These are phyloP conservation scores for Aspergillus fischeri DNA, from an alignment of 2,329 filamentous ascomycete species.

Conservation along the genomic window DNA sequence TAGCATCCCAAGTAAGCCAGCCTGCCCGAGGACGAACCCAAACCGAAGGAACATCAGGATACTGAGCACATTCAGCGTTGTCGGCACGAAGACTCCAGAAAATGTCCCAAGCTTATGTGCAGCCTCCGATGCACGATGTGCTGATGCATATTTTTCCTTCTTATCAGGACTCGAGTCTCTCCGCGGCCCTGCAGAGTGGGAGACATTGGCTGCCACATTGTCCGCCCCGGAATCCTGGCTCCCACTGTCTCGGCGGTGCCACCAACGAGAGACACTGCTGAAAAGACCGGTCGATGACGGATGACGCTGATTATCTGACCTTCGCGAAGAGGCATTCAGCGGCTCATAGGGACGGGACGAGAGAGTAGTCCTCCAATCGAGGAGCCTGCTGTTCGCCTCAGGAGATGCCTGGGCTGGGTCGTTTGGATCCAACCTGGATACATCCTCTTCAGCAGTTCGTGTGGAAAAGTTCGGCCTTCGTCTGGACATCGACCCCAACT, in stretches of 20 bases:
- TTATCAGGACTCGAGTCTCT: conserved; percentile 27
- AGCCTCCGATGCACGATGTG: conserved; percentile 22
- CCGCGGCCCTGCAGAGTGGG: conserved; percentile 17
- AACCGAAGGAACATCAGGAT: conserved; percentile 92
- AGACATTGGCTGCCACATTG: conserved; percentile 7
- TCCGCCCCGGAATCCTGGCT: conserved; percentile 7
- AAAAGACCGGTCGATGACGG: conserved; percentile 21
- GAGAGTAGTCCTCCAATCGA: conserved; percentile 18
- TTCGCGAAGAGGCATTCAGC: conserved; percentile 16
- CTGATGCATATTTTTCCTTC: conserved; percentile 28
- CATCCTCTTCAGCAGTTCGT: conserved; percentile 37
- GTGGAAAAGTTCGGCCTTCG: conserved; percentile 38
- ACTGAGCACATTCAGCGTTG: conserved; percentile 82
- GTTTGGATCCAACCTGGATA: conserved; percentile 30
- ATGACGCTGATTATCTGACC: conserved; percentile 11
- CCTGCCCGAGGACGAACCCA: conserved; percentile 76
- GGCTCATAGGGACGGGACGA: conserved; percentile 23
- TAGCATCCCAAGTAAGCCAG: conserved; percentile 74
- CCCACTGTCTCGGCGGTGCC: conserved; percentile 13
- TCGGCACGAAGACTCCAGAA: conserved; percentile 79
- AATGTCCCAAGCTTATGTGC: conserved; percentile 68
- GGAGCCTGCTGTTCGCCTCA: conserved; percentile 19
- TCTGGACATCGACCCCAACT: conserved; percentile 28
- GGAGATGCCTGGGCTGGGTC: conserved; percentile 21
- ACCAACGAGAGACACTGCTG: conserved; percentile 23